Base-by-base conservation (phyloP, 140 eudicot genomes). In the Stevia rebaudiana region DNA sequence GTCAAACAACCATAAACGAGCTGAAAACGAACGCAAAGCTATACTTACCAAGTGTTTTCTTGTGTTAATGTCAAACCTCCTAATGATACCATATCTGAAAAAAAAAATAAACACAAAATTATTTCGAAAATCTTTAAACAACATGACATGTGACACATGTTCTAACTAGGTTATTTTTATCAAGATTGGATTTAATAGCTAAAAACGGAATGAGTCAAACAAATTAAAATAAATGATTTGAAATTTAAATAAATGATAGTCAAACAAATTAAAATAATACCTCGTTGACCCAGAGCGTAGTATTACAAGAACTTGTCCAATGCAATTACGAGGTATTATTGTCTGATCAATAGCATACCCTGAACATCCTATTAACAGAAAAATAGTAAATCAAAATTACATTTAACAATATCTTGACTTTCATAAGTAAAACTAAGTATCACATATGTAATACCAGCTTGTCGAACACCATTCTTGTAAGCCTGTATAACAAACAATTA, bases 51-150 rank as follows among this genome's bases (percentile, higher is more conserved):
- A 71, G 79, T 91, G 98, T 73, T 81, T 85, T 79, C 77, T 77
- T 58, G 89, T 68, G 61, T 67, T 11, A 13, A 37, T 61, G 58
- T 91, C 85, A 79, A 82, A 91, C 39, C 86, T 87, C 73, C 55
- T 85, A 43, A 91, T 81, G 53, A 85, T 76, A 35, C 96, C 98
- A 73, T 79, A 88, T 35, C 98, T 87, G 78, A 43, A 65, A 67
- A 68, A 51, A 57, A 43, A 31, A 67, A 62, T 54, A 35, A 1
- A 35, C 6, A 42, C 6, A 21, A 19, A 22, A 65, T 7, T n/a
- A 52, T 48, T 74, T 57, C 65, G 51, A 12, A 49, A 43, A 17
- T 1, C 36, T 7, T 1, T 2, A 6, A 18, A 28, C 5, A 21
- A 6, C 28, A 30, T 21, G 40, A 17, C 50, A 65, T 43, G 31